Evolutionary conservation across 176 grass and related monocot genomes (phyloP), one percentile per base, ranked within the genome.

Genomic region (Carex parvula): DNA sequence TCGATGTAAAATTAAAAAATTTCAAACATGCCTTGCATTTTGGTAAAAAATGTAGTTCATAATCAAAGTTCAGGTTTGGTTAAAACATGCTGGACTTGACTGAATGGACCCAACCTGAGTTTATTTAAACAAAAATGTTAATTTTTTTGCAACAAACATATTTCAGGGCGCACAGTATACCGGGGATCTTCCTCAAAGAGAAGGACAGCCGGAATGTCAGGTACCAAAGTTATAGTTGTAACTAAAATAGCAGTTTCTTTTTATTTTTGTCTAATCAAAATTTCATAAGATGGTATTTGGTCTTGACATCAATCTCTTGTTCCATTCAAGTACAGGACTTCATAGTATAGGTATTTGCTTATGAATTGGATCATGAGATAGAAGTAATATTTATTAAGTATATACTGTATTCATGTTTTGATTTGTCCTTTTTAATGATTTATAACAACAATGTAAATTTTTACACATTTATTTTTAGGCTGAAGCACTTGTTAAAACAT

Each of bases 121-220:
- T 42, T 35, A n/a, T 70, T 42, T 16, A 7, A 56, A 14, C 50
- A 5, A 57, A 32, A 6, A 46, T 46, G 37, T 20, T 71, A 44
- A 57, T 8, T 18, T 21, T 35, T 35, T 78, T 75, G 7, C 3
- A 75, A 32, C 48, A 52, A 52, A 30, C 14, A 54, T 64, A 83
- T 59, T 70, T 42, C 70, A 90, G 88, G 88, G 64, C 39, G 21
- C 63, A 72, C 85, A 75, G 18, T 84, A 76, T 61, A 76, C 32
- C 6, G 88, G 81, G 52, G 81, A 84, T 70, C 85, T 90, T 24
- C 88, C 88, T 54, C 85, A 87, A 79, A 82, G 88, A 81, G 88
- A 90, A 80, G 88, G 85, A 32, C 88, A 87, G 82, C 88, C 88
- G n/a, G 85, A 90, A 62, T 90, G 88, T 70, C 88, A 90, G 81